These are phyloP conservation scores for Hanseniaspora lindneri DNA, from an alignment of 805 yeast genomes.

Conservation along the genomic window DNA sequence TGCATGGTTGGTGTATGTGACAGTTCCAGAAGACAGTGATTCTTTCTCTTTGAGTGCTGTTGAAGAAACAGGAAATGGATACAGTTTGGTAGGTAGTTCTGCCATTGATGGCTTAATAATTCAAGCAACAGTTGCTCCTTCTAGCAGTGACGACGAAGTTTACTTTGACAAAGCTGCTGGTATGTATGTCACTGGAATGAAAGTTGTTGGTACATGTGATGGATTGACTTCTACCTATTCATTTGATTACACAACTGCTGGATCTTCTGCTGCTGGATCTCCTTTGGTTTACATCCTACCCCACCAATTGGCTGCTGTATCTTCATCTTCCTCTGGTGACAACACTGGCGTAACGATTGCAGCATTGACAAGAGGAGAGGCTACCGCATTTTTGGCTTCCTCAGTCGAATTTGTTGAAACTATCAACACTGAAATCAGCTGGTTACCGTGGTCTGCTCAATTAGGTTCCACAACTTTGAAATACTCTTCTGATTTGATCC, in stretches of 20 bases:
- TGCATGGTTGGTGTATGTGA: constrained; percentile 43
- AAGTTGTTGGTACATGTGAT: constrained; percentile 36
- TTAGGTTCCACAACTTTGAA: constrained; percentile 26
- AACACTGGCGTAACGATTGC: constrained; percentile 35
- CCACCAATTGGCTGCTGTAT: constrained; percentile 37
- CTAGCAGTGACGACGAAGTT: constrained; percentile 29
- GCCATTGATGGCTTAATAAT: constrained; percentile 33
- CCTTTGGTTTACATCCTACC: constrained; percentile 43
- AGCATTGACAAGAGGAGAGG: constrained; percentile 42
- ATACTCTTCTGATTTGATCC: constrained; percentile 37
- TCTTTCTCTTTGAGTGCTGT: constrained; percentile 20
- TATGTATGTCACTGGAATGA: constrained; percentile 42
- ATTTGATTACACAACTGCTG: constrained; percentile 39
- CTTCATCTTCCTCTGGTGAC: constrained; percentile 23
- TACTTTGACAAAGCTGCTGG: constrained; percentile 61
- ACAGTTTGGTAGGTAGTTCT: constrained; percentile 30
- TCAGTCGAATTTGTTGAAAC: constrained; percentile 32
- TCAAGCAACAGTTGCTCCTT: constrained; percentile 43
- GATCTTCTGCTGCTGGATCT: constrained; percentile 37
- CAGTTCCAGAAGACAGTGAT: constrained; percentile 27
- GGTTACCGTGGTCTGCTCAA: constrained; percentile 35
- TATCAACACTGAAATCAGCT: constrained; percentile 32
- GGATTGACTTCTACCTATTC: constrained; percentile 39
- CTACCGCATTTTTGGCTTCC: constrained; percentile 37
- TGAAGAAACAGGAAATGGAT: constrained; percentile 29